Evolutionary conservation across 257 asterid species (phyloP).

Genomic region (Solanum medicagineum): DNA sequence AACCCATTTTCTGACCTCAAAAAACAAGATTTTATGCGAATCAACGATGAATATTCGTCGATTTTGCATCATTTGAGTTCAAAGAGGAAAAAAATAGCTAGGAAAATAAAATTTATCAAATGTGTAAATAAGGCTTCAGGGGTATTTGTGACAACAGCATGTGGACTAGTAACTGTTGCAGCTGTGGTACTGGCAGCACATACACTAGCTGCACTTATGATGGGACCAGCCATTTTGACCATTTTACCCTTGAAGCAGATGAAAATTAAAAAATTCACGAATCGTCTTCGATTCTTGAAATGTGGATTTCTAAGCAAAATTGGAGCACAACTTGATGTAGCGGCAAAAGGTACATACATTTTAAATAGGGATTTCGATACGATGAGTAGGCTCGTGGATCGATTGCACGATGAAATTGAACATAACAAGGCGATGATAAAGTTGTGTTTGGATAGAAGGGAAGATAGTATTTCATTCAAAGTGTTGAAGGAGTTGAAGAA

Average conservation of each 20-base stretch:
- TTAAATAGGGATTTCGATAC: constrained; percentile 75
- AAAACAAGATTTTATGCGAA: constrained; percentile 22
- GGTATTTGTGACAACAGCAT: not conserved
- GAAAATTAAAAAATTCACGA: constrained; percentile 10
- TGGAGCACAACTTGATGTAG: constrained; percentile 61
- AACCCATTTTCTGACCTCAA: constrained; percentile 28
- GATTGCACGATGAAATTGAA: constrained; percentile 60
- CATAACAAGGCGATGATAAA: constrained; percentile 48
- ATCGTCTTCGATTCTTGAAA: constrained; percentile 9
- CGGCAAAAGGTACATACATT: constrained; percentile 73
- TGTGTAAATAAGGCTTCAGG: constrained; percentile 24
- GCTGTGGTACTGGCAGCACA: constrained; percentile 46
- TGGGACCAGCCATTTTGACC: constrained; percentile 7
- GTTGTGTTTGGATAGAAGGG: constrained; percentile 42
- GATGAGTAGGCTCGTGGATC: constrained; percentile 48
- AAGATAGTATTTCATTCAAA: constrained; percentile 12
- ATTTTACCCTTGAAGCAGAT: constrained; percentile 17
- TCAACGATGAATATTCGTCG: constrained; percentile 28
- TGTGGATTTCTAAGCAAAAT: constrained; percentile 16
- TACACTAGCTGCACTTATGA: constrained; percentile 15
- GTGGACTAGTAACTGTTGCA: not conserved
- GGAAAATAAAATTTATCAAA: constrained; percentile 32
- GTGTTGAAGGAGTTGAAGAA: constrained; percentile 47
- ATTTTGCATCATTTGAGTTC: constrained; percentile 27
- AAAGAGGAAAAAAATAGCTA: constrained; percentile 13